Evolutionary conservation across 805 yeast genomes (phyloP).

Genomic region (Yarrowia keelungensis): DNA sequence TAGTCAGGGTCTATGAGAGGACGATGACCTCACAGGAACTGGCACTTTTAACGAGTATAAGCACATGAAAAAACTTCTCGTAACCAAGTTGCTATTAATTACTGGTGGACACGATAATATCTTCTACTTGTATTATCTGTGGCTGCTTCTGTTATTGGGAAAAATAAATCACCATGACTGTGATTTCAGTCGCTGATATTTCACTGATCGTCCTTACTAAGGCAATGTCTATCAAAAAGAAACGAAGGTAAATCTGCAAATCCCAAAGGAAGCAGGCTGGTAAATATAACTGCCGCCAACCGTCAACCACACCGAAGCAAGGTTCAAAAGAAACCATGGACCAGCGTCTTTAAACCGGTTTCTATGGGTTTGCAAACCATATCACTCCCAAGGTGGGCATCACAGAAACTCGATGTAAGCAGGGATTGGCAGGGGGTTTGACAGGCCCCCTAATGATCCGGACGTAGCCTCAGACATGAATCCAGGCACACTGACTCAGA

Average conservation of each 20-base stretch:
- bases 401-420: neutral
- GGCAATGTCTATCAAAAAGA: conserved; percentile 15
- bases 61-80: too few relatives aligned
- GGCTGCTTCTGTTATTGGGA: too few relatives aligned
- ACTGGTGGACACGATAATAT: too few relatives aligned
- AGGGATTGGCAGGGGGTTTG: conserved; percentile 23
- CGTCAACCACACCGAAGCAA: neutral
- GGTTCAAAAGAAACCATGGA: neutral
- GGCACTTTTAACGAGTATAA: too few relatives aligned
- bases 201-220: neutral
- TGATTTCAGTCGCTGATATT: too few relatives aligned
- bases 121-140: too few relatives aligned
- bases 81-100: too few relatives aligned
- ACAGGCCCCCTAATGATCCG: conserved; percentile 1
- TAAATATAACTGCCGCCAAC: too few relatives aligned
- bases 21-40: too few relatives aligned
- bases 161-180: too few relatives aligned
- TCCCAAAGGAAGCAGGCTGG: too few relatives aligned
- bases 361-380: neutral
- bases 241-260: neutral
- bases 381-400: conserved; percentile 14
- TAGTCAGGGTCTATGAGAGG: neutral
- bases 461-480: neutral
- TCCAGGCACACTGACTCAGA: conserved; percentile 8
- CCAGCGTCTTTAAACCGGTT: too few relatives aligned